Percentiles rank a stretch among this genome's conserved stretches.
These are phyloP conservation scores for Aspergillus fijiensis DNA, from an alignment of 2,329 filamentous ascomycete species.

Conservation along the genomic window DNA sequence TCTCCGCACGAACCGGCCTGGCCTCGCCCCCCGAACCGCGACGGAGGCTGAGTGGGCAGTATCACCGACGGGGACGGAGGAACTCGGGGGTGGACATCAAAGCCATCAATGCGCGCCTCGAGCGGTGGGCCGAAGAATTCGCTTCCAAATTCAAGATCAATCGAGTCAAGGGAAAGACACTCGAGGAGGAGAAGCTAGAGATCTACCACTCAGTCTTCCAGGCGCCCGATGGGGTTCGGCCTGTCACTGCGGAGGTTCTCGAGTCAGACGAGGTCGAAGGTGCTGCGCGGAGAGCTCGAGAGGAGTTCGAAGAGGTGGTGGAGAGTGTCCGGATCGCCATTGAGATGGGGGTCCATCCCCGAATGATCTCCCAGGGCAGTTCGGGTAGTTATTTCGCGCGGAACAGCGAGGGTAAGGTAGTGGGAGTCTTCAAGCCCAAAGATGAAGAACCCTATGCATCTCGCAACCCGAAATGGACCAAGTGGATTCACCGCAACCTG, in stretches of 20 bases:
- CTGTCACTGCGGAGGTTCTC: constrained; percentile 72
- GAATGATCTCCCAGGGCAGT: constrained; percentile 94
- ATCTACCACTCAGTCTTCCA: constrained; percentile 98
- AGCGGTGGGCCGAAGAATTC: constrained; percentile 97
- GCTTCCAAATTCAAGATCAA: constrained; percentile 92
- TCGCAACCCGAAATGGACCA: constrained; percentile 98
- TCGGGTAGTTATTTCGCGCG: constrained; percentile 97
- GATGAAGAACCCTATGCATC: constrained; percentile 98
- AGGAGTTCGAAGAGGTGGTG: constrained; percentile 82
- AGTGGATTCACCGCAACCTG: constrained; percentile 97
- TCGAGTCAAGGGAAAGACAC: constrained; percentile 68
- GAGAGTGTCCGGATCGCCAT: constrained; percentile 90
- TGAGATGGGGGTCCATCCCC: constrained; percentile 84
- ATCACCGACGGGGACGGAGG: constrained; percentile 57
- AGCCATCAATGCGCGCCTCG: constrained; percentile 91
- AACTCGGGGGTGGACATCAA: constrained; percentile 94
- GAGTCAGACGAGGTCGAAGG: constrained; percentile 60
- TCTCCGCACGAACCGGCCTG: constrained; percentile 45
- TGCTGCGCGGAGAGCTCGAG: constrained; percentile 63
- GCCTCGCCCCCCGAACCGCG: constrained; percentile 41
- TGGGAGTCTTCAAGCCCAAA: constrained; percentile 98
- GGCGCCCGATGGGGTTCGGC: constrained; percentile 80
- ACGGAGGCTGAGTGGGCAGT: constrained; percentile 50
- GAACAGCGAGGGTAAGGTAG: constrained; percentile 86
- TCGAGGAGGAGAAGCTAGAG: constrained; percentile 83